phyloP scores from a whole-genome alignment of 805 yeast species.

The Danielozyma ontarioensis region DNA sequence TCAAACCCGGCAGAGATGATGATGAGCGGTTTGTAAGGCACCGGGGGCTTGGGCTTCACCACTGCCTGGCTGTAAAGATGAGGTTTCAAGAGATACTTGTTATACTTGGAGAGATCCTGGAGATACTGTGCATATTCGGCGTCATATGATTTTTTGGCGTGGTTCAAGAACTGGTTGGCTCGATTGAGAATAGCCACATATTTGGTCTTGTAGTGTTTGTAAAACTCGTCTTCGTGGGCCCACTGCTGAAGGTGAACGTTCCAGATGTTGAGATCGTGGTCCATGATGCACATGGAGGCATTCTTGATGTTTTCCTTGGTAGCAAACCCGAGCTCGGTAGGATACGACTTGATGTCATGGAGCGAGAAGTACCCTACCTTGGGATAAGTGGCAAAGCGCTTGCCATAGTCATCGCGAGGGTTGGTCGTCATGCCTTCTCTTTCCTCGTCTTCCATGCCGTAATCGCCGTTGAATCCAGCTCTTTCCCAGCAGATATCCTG shows the following conservation, averaged over 20 bases:
- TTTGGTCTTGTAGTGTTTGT: conserved; percentile 51
- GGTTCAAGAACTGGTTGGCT: conserved; percentile 60
- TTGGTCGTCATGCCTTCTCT: conserved; percentile 21
- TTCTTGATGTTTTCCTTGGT: conserved; percentile 63
- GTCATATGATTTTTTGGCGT: conserved; percentile 42
- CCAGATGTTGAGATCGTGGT: conserved; percentile 78
- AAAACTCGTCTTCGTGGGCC: conserved; percentile 58
- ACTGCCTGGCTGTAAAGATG: conserved; percentile 22
- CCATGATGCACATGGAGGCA: conserved; percentile 74
- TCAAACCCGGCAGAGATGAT: conserved; percentile 86
- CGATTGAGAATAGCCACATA: conserved; percentile 59
- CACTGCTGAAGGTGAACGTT: conserved; percentile 74
- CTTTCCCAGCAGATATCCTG: conserved; percentile 83
- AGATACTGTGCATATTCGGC: conserved; percentile 25
- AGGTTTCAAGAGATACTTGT: conserved; percentile 28
- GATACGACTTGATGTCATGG: conserved; percentile 83
- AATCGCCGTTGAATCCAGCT: conserved; percentile 52
- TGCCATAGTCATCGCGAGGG: conserved; percentile 46
- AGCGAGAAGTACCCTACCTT: conserved; percentile 77
- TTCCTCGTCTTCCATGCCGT: conserved; percentile 40
- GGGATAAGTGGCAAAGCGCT: conserved; percentile 42
- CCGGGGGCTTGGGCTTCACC: conserved; percentile 30
- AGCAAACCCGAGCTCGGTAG: conserved; percentile 76
- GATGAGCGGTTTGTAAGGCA: conserved; percentile 44
- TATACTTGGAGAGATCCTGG: conserved; percentile 19